A percentile compares a stretch with the other conserved stretches of the same genome.
phyloP scores from a whole-genome alignment of 2,329 filamentous ascomycete genomes.

The Claviceps monticola region DNA sequence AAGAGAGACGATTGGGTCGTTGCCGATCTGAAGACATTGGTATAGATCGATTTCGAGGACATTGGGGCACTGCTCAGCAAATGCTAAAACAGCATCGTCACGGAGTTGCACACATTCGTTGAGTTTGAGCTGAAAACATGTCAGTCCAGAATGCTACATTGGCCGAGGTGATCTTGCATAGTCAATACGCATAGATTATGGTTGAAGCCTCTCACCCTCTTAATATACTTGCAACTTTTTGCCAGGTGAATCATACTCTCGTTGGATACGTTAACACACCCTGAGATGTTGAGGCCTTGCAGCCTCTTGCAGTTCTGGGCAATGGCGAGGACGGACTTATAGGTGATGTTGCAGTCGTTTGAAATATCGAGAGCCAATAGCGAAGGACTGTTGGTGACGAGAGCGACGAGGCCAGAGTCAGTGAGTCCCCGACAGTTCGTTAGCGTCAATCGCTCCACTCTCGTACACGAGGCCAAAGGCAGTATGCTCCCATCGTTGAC shows the following conservation, averaged over 20 bases:
- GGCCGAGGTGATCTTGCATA: not conserved
- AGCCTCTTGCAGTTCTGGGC: slow-evolving; percentile 71
- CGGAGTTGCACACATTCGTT: slow-evolving; percentile 82
- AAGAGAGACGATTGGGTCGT: slow-evolving; percentile 69
- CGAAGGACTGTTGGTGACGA: slow-evolving; percentile 66
- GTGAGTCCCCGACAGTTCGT: slow-evolving; percentile 80
- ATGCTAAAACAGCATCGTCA: slow-evolving; percentile 68
- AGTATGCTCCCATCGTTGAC: slow-evolving; percentile 83
- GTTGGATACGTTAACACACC: slow-evolving; percentile 72
- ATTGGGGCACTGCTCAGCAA: slow-evolving; percentile 78
- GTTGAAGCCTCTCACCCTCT: slow-evolving; percentile 47
- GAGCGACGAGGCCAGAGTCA: slow-evolving; percentile 65
- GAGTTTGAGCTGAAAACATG: slow-evolving; percentile 58
- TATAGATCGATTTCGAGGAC: slow-evolving; percentile 95
- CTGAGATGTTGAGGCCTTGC: slow-evolving; percentile 86
- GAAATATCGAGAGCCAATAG: slow-evolving; percentile 86
- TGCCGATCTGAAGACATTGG: slow-evolving; percentile 67
- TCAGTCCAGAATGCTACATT: not conserved
- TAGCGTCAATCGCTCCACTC: slow-evolving; percentile 82
- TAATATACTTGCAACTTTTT: slow-evolving; percentile 70
- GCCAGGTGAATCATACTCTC: slow-evolving; percentile 73
- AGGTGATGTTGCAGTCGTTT: slow-evolving; percentile 69
- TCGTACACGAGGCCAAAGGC: slow-evolving; percentile 71
- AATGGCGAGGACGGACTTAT: slow-evolving; percentile 63
- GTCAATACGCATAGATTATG: too few species aligned